Evolutionary conservation across 768 basidiomycete genomes (phyloP).

Genomic region (Candolleomyces efflorescens): DNA sequence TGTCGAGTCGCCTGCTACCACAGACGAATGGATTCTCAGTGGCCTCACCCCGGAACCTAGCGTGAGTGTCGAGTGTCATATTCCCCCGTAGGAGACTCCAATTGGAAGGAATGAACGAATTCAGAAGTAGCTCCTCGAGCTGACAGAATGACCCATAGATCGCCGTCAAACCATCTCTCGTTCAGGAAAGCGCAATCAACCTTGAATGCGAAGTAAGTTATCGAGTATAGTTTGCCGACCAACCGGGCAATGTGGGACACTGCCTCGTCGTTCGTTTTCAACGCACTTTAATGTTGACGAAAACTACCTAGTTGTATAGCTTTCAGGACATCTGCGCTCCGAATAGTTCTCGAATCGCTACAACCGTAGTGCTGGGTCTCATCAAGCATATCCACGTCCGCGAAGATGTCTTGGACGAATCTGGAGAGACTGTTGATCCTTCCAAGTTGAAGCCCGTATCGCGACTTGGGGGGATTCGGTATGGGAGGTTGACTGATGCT

Average conservation of each 20-base stretch:
- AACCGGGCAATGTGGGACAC: too few relatives aligned
- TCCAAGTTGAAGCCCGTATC: slow-evolving; percentile 44
- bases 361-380: slow-evolving; percentile 47
- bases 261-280: slow-evolving; percentile 9
- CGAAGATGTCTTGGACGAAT: slow-evolving; percentile 40
- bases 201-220: slow-evolving; percentile 57
- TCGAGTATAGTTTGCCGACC: too few relatives aligned
- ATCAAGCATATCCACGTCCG: slow-evolving; percentile 52
- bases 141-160: slow-evolving; percentile 22
- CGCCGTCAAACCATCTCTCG: slow-evolving; percentile 46
- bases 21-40: slow-evolving; percentile 58
- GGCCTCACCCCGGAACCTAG: slow-evolving; percentile 52
- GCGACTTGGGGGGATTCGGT: slow-evolving; percentile 53
- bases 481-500: slow-evolving; percentile 42
- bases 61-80: slow-evolving; percentile 36
- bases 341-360: slow-evolving; percentile 30
- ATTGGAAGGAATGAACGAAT: not conserved
- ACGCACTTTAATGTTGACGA: slow-evolving; percentile 9
- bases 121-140: slow-evolving; percentile 18
- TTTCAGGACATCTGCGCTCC: slow-evolving; percentile 43
- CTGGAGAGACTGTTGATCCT: slow-evolving; percentile 40
- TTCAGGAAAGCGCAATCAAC: slow-evolving; percentile 53
- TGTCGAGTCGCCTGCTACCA: slow-evolving; percentile 48
- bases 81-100: not conserved
- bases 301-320: slow-evolving; percentile 39